Conservation (phyloP, 2,329 filamentous ascomycete species). For the Monosporascus sp. region DNA sequence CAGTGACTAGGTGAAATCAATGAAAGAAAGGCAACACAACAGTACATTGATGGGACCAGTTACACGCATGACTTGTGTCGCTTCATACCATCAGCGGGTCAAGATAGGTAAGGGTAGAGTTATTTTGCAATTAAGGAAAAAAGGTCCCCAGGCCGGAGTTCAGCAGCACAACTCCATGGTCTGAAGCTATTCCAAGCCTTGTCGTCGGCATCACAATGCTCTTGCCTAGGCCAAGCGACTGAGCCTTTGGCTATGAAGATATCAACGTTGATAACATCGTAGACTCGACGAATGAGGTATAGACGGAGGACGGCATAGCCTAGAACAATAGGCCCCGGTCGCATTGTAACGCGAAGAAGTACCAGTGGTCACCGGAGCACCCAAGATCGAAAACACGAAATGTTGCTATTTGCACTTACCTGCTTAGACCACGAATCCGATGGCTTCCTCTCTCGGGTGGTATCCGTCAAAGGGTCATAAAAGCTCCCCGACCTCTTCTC, state of each 20-base stretch:
- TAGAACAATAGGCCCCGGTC: neutral
- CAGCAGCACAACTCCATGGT: neutral
- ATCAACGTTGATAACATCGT: neutral
- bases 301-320: neutral
- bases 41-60: neutral
- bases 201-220: neutral
- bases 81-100: neutral
- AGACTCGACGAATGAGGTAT: neutral
- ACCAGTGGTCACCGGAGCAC: neutral
- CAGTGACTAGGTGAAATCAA: conserved; percentile 10
- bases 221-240: neutral
- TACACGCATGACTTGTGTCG: neutral
- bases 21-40: neutral
- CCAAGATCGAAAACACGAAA: neutral
- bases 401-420: conserved; percentile 17
- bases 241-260: neutral
- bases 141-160: neutral
- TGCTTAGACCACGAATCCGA: conserved; percentile 30
- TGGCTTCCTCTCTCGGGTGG: conserved; percentile 33
- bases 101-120: neutral
- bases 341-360: neutral
- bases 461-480: conserved; percentile 40
- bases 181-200: neutral
- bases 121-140: neutral
- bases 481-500: conserved; percentile 38